phyloP scores from a whole-genome alignment of 176 grass and related monocot genomes.

The Juncus effusus region DNA sequence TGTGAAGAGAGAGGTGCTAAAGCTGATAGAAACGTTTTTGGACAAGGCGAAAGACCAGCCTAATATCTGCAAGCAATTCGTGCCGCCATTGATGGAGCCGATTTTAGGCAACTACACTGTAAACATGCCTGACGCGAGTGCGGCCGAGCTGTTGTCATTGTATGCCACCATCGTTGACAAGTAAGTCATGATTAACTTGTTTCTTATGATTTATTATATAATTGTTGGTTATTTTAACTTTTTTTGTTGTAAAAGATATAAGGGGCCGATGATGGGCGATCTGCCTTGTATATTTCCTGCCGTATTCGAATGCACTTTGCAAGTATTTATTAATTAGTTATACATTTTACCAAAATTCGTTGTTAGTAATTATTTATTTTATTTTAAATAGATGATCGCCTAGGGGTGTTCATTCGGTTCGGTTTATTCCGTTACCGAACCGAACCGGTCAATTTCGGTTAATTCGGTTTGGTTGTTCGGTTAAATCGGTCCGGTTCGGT shows the following conservation, averaged over 20 bases:
- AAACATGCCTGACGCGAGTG: slow-evolving; percentile 98
- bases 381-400: slow-evolving; percentile 77
- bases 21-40: slow-evolving; percentile 97
- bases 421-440: too few relatives aligned
- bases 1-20: slow-evolving; percentile 93
- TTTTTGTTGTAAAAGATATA: slow-evolving; percentile 49
- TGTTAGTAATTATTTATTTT: slow-evolving; percentile 18
- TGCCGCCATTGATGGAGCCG: slow-evolving; percentile 99
- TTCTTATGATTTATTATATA: background rate
- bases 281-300: slow-evolving; percentile 89
- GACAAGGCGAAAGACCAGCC: slow-evolving; percentile 97
- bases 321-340: slow-evolving; percentile 44
- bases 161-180: slow-evolving; percentile 98
- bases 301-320: slow-evolving; percentile 96
- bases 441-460: too few relatives aligned
- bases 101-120: slow-evolving; percentile 88
- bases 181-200: slow-evolving; percentile 29
- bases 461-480: too few relatives aligned
- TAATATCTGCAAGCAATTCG: slow-evolving; percentile 91
- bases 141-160: slow-evolving; percentile 95
- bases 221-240: too few relatives aligned
- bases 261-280: slow-evolving; percentile 84
- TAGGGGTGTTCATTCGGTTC: too few relatives aligned
- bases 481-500: too few relatives aligned
- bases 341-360: background rate